A percentile compares a stretch with the other conserved stretches of the same genome.
phyloP scores from a whole-genome alignment of 192 early-diverging fungal genomes.

The Martensiomyces pterosporus region DNA sequence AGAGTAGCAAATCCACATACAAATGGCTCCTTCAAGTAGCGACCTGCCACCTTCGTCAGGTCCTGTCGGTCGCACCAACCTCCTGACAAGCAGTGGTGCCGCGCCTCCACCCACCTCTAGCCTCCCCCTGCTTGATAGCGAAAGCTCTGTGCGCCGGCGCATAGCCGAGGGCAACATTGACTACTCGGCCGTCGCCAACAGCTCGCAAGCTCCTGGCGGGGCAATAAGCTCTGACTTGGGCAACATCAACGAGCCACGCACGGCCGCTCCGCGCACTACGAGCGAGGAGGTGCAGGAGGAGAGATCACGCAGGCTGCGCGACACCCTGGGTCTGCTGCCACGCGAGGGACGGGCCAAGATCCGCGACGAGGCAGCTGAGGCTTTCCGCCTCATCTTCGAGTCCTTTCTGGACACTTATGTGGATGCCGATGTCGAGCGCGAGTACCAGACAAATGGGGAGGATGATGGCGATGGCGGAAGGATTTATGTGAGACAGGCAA shows the following conservation, averaged over 20 bases:
- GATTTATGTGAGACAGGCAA: conserved; percentile 69
- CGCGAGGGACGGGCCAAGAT: conserved; percentile 37
- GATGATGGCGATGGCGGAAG: conserved; percentile 20
- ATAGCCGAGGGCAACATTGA: conserved; percentile 17
- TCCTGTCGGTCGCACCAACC: conserved; percentile 3
- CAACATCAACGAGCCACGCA: conserved; percentile 14
- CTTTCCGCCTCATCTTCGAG: conserved; percentile 66
- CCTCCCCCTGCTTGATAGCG: conserved; percentile 36
- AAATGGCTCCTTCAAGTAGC: conserved; percentile 1
- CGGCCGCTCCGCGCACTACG: conserved; percentile 18
- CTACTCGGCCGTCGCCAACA: conserved; percentile 1
- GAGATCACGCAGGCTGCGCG: conserved; percentile 35
- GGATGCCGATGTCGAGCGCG: neutral
- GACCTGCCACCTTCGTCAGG: conserved; percentile 6
- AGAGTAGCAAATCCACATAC: no score
- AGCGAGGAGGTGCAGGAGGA: conserved; percentile 45
- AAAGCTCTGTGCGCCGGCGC: conserved; percentile 39
- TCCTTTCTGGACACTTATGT: conserved; percentile 61
- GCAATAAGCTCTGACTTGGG: conserved; percentile 39
- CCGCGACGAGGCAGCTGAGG: conserved; percentile 66
- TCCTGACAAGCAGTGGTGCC: conserved; percentile 31
- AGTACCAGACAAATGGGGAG: no score
- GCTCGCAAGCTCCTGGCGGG: no score
- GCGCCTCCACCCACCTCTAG: conserved; percentile 27
- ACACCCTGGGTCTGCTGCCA: conserved; percentile 26